phyloP scores from a whole-genome alignment of 1,284 basidiomycete genomes.

The Leccinum solheimii region DNA sequence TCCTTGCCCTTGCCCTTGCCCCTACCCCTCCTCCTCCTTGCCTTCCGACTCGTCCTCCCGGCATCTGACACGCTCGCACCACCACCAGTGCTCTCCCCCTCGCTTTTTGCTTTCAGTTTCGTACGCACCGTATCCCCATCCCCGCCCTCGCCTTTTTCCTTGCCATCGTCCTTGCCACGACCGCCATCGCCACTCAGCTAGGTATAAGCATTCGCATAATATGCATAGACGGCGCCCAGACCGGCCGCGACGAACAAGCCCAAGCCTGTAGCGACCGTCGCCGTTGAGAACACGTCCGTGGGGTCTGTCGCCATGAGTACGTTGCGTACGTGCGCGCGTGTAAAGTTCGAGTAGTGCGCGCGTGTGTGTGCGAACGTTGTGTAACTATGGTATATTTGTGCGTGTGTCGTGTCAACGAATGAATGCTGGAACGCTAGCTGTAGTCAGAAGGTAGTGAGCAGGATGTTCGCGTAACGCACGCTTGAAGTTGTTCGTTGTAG shows the following conservation, averaged over 20 bases:
- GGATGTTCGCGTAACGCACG: neutral
- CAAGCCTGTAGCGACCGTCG: slow-evolving; percentile 11
- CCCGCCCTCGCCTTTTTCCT: neutral
- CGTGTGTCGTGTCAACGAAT: neutral
- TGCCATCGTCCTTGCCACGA: neutral
- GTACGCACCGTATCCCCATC: neutral
- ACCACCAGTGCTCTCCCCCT: neutral
- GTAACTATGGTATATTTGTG: too few relatives aligned
- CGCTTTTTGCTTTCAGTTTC: neutral
- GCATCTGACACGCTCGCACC: neutral
- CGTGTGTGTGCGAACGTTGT: neutral
- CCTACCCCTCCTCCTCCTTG: neutral
- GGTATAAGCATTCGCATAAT: slow-evolving; percentile 7
- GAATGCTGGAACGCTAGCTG: neutral
- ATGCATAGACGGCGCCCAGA: slow-evolving; percentile 23
- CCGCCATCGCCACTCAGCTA: neutral
- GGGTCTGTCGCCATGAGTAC: neutral
- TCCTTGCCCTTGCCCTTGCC: neutral
- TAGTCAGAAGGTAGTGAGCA: neutral
- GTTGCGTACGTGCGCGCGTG: too few relatives aligned
- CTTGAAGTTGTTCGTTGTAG: neutral
- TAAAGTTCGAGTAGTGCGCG: neutral
- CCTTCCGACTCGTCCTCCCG: neutral
- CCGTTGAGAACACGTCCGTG: slow-evolving; percentile 26
- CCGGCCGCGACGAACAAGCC: slow-evolving; percentile 15